A percentile compares a stretch with the other conserved stretches of the same genome.
Conservation (phyloP, 2,329 filamentous ascomycete genomes). For the Clarireedia homoeocarpa region DNA sequence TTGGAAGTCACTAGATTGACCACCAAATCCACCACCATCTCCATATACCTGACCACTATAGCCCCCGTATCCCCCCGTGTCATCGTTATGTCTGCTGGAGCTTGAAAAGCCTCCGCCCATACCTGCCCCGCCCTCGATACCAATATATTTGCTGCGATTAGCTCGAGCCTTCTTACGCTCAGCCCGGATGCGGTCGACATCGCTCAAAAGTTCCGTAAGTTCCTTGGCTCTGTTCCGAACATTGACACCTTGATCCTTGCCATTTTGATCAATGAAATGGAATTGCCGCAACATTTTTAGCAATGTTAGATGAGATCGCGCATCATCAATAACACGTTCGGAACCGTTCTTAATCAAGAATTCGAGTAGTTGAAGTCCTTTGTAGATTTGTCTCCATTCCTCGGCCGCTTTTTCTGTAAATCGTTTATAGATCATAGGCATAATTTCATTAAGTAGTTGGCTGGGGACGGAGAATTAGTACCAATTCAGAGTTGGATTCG, state of each 20-base stretch:
- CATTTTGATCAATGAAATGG: conserved; percentile 91
- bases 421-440: conserved; percentile 99
- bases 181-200: conserved; percentile 78
- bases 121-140: conserved; percentile 74
- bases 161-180: conserved; percentile 83
- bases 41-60: conserved; percentile 75
- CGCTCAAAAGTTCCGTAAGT: conserved; percentile 82
- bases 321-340: conserved; percentile 94
- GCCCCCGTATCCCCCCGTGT: conserved; percentile 67
- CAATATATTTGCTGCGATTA: conserved; percentile 91
- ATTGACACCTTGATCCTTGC: conserved; percentile 97
- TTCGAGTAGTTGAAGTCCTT: conserved; percentile 91
- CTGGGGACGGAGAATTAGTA: conserved; percentile 39
- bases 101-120: conserved; percentile 47
- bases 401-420: conserved; percentile 98
- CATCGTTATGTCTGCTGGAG: conserved; percentile 56
- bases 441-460: conserved; percentile 96
- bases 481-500: neutral
- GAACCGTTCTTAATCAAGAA: conserved; percentile 98
- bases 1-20: conserved; percentile 64
- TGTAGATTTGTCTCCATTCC: conserved; percentile 99
- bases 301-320: conserved; percentile 86
- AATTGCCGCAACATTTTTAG: conserved; percentile 98
- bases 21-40: conserved; percentile 91
- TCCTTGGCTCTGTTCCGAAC: conserved; percentile 96